These are phyloP conservation scores for Garcia nutans DNA, from an alignment of 345 rosid genomes.

Conservation along the genomic window DNA sequence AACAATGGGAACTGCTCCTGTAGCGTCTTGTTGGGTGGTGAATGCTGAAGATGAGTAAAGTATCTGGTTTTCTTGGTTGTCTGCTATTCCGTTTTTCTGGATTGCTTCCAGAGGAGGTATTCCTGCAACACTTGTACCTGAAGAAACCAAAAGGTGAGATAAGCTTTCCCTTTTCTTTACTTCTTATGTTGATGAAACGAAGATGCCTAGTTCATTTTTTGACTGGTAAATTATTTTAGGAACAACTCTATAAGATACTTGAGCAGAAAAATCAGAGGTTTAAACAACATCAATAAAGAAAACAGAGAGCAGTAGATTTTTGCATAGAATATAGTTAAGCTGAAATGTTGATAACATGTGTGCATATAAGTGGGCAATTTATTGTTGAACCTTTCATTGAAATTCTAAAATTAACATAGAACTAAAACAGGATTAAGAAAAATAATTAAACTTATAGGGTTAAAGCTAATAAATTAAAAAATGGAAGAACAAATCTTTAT, in stretches of 20 bases:
- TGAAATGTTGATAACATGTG: too few species aligned
- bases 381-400: neutral
- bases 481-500: neutral
- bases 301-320: too few species aligned
- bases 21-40: constrained; percentile 35
- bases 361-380: neutral
- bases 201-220: too few species aligned
- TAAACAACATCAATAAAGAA: neutral
- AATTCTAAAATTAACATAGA: neutral
- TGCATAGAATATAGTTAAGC: too few species aligned
- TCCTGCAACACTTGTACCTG: constrained; percentile 51
- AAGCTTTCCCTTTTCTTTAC: constrained; percentile 14
- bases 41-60: constrained; percentile 28
- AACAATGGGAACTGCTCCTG: constrained; percentile 49
- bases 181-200: too few species aligned
- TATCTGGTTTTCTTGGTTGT: constrained; percentile 27
- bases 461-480: neutral
- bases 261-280: neutral
- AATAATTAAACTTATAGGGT: neutral
- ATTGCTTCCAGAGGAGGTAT: constrained; percentile 34
- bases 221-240: too few species aligned
- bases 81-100: constrained; percentile 21
- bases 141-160: constrained; percentile 25
- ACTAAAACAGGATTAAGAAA: neutral
- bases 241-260: neutral